Base-by-base conservation (phyloP, 2,329 filamentous ascomycete species). In the Sporothrix luriei region DNA sequence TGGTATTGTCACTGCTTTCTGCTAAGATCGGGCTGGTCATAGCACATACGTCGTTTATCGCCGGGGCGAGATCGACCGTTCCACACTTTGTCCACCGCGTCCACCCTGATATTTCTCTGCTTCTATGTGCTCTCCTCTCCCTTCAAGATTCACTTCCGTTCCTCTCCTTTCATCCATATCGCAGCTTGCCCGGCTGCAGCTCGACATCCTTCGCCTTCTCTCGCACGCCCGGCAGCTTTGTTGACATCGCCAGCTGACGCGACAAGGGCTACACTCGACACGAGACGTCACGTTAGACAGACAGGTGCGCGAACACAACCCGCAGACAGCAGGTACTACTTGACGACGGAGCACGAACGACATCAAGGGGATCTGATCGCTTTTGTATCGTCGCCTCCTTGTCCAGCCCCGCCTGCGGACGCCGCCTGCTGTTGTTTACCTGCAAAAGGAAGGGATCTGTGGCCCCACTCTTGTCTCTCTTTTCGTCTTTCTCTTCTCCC, bases 191-290 rank as follows among this genome's bases (percentile, higher is more conserved):
- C 10, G 4, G 40, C 59, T 24, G n/a, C 59, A 48, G n/a, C 43
- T 16, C 24, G 2, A 29, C 40, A 64, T 21, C 33, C 19, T 7
- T 26, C 48, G 16, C 16, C 16, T 24, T 33, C 33, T 33, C 24
- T 46, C 57, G 13, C 57, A 46, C 57, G 57, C 38, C 57, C 57
- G 57, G 46, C 46, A 4, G 57, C 38, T 62, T 62, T 67, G 65
- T 67, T 67, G 65, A 67, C 65, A 67, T 67, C 24, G 49, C 48
- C 11, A 26, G n/a, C 48, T 43, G 49, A 66, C 64, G 64, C 64
- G 64, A 54, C 62, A n/a, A n/a, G 24, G 48, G 62, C 64, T 51
- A 21, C 49, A 24, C n/a, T 51, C 21, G 21, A 21, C 49, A 40
- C 33, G 24, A 29, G 51, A 57, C 65, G 65, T 48, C 51, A 57